Evolutionary conservation across 2,329 filamentous ascomycete species (phyloP).

Genomic region (Calonectria hawksworthii): DNA sequence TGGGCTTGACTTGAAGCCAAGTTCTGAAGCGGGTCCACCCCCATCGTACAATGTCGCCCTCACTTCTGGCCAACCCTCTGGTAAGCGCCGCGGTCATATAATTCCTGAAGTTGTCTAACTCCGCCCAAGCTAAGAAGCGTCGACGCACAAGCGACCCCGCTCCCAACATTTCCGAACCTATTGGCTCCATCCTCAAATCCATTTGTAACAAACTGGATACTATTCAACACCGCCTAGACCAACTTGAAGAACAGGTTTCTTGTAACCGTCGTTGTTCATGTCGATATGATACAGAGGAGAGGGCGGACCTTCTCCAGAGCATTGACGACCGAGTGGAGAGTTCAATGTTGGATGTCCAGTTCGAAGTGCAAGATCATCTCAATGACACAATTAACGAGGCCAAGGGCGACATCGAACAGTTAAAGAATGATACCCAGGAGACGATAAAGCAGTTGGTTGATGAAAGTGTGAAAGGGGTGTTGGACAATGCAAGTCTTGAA

Average conservation of each 20-base stretch:
- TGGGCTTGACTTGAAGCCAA: neutral
- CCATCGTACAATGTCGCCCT: neutral
- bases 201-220: neutral
- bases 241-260: neutral
- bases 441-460: neutral
- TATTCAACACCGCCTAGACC: neutral
- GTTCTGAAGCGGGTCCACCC: neutral
- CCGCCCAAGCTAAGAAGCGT: neutral
- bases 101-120: neutral
- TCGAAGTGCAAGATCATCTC: neutral
- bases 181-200: neutral
- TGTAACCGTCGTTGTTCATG: neutral
- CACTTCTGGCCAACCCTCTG: neutral
- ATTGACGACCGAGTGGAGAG: neutral
- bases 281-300: neutral
- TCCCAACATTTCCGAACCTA: neutral
- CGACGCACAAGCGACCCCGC: neutral
- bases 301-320: neutral
- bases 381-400: neutral
- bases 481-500: slow-evolving; percentile 8
- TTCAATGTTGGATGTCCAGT: neutral
- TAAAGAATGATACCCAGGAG: neutral
- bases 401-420: neutral
- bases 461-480: neutral
- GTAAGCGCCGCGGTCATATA: neutral